These are phyloP conservation scores for Mycosphaerella sp. DNA, from an alignment of 2,329 filamentous ascomycete genomes.

Conservation along the genomic window DNA sequence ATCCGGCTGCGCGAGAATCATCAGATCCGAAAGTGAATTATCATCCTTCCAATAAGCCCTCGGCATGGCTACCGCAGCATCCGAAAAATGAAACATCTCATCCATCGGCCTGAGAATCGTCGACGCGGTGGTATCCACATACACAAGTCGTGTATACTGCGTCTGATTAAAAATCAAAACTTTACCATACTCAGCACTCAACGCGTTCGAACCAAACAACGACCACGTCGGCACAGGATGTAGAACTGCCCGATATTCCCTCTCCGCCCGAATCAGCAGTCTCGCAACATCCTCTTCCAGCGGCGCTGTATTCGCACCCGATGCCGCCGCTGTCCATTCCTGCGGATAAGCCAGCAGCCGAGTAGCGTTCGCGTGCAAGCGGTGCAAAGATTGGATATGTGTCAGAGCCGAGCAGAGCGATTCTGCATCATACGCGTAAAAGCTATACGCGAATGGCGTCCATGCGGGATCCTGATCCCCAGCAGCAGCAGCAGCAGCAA, in stretches of 20 bases:
- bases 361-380: conserved; percentile 38
- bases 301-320: not conserved
- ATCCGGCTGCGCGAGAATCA: conserved; percentile 58
- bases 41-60: conserved; percentile 58
- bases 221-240: conserved; percentile 37
- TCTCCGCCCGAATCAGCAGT: conserved; percentile 44
- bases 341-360: conserved; percentile 41
- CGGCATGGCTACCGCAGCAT: conserved; percentile 57
- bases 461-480: conserved; percentile 1
- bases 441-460: conserved; percentile 39
- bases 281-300: conserved; percentile 26
- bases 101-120: conserved; percentile 53
- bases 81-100: conserved; percentile 61
- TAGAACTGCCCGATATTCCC: conserved; percentile 45
- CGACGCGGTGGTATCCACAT: conserved; percentile 55
- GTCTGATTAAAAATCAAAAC: conserved; percentile 61
- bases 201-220: conserved; percentile 40
- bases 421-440: conserved; percentile 40
- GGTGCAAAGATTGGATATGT: conserved; percentile 39
- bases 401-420: conserved; percentile 42
- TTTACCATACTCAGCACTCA: conserved; percentile 61
- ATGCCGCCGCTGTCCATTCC: not conserved
- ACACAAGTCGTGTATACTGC: conserved; percentile 52
- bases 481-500: not conserved
- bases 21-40: conserved; percentile 47